Base-by-base conservation (phyloP, 108 stramenopile genomes). In the Fistulifera solaris region DNA sequence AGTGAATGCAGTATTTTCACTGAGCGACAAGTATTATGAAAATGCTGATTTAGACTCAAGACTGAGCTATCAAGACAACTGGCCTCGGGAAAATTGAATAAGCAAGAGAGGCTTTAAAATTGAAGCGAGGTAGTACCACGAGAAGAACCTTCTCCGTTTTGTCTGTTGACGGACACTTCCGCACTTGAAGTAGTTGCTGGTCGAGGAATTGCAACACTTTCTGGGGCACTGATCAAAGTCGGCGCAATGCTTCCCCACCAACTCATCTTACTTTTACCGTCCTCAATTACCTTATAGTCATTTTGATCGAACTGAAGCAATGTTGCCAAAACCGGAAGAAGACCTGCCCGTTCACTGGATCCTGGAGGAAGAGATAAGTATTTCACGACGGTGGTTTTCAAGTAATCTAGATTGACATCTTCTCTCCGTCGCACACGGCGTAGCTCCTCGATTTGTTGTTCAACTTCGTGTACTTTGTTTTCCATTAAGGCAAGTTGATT, bases 311-410 rank as follows among this genome's bases (percentile, higher is more conserved):
- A 94, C 53, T 66, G 65, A 5, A 91, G 69, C 25, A 94, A 41
- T 21, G 92, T 94, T 4, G 88, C 88, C 14, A 94, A 53, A 54
- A 94, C 92, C 14, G 85, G 85, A 38, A 94, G 54, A 6, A 94
- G 62, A 14, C 74, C 71, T 35, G 80, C 70, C 49, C 88, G 67
- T 56, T 94, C 92, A 48, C 81, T 87, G 21, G 87, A 81, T 0
- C 92, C 92, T 11, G 88, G 81, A 8, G 92, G 84, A 51, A 87
- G 80, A 19, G 83, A 81, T 11, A 94, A 65, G 56, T 79, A 94
- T 59, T 94, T 83, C n/a, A 94, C 92, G 4, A 94, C 78, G 46
- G 84, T 83, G 57, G 86, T 81, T 61, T 94, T 94, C 39, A 94
- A 58, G 58, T 94, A 94, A 54, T 94, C 92, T 69, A 94, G 63